Evolutionary conservation across 441 rosid genomes (phyloP), one percentile per base, ranked within the genome.

Genomic region (Syzygium malaccense): DNA sequence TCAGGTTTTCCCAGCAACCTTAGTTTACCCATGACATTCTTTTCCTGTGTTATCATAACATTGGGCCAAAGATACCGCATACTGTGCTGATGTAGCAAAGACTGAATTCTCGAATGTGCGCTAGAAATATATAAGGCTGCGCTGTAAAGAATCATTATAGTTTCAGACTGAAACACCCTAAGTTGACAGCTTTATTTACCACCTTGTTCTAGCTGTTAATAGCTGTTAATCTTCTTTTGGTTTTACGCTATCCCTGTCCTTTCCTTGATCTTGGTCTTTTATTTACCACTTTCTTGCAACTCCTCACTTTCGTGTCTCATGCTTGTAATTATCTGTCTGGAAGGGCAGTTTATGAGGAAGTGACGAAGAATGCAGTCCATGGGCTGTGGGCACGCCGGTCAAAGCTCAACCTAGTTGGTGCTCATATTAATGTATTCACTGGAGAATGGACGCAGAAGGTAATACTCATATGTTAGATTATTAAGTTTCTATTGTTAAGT

Each of bases 371-470:
- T 93, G 95, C 99, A 15, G 99, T 98, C 84, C 94, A 92, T 90
- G 99, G 99, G 90, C 91, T 98, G 86, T 98, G 99, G 99, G 96
- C 98, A n/a, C 96, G 99, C 84, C 99, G 99, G 89, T 98, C 99
- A 91, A 96, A 91, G 89, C 95, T 98, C 86, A 93, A 96, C 93
- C 93, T 97, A 87, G 98, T 98, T 91, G 99, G 99, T 90, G 99
- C 99, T 90, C 99, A 98, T 91, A 96, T 98, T 91, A 97, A 98
- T 94, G 99, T 96, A 86, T 98, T 98, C 92, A 97, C 99, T 85
- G 99, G 99, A 92, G 99, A 97, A 96, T 98, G 99, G 99, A 98
- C 99, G 64, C 99, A 98, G 83, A 97, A 97, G 99, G 99, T 97
- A 94, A 88, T 86, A 86, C 87, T 90, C 62, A 60, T 49, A 45